These are phyloP conservation scores for Aspergillus hiratsukae DNA, from an alignment of 2,329 filamentous ascomycete genomes.

Conservation along the genomic window DNA sequence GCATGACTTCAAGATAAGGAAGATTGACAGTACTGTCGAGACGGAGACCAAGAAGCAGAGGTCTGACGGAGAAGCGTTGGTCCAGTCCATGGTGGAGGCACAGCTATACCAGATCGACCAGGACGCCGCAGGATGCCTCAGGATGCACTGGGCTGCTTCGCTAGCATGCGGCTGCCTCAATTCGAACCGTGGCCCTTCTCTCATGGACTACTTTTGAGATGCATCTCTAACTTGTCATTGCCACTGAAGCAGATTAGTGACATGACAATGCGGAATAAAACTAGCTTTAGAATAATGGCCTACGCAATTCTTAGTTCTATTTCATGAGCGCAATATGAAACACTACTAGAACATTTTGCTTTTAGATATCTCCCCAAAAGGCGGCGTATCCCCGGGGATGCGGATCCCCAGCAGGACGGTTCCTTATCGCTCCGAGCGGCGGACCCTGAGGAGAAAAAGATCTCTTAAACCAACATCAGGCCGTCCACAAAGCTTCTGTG, in stretches of 20 bases:
- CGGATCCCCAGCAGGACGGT: slow-evolving; percentile 14
- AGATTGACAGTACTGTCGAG: neutral
- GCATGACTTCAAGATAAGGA: neutral
- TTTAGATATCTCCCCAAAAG: neutral
- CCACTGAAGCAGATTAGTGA: neutral
- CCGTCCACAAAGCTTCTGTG: neutral
- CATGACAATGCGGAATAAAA: neutral
- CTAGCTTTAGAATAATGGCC: neutral
- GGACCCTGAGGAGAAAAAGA: slow-evolving; percentile 16
- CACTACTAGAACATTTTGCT: neutral
- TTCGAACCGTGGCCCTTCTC: neutral
- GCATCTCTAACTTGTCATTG: neutral
- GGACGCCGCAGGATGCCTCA: neutral
- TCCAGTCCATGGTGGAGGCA: neutral
- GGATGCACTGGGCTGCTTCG: neutral
- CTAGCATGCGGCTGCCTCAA: neutral
- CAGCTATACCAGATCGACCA: neutral
- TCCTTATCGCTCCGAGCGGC: slow-evolving; percentile 20
- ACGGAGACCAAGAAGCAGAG: neutral
- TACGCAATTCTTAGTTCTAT: neutral
- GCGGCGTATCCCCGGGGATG: neutral
- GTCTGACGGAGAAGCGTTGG: neutral
- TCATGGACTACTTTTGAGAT: neutral
- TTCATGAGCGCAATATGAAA: neutral
- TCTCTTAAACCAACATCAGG: slow-evolving; percentile 5